Evolutionary conservation across 2,329 filamentous ascomycete genomes (phyloP).

Genomic region (Diaporthe caulivora): DNA sequence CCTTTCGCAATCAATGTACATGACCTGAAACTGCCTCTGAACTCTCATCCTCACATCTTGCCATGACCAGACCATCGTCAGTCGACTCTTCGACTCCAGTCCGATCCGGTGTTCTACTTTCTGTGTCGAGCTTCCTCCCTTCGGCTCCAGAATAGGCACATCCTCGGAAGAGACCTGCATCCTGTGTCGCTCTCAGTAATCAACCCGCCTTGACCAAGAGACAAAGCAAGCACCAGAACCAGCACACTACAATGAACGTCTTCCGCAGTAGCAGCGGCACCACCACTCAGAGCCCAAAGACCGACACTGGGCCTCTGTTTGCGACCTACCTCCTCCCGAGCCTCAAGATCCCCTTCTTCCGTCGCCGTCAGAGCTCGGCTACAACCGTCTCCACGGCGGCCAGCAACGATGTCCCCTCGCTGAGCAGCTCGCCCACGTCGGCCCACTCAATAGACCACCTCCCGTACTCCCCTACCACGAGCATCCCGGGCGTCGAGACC

Average conservation of each 20-base stretch:
- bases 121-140: conserved; percentile 22
- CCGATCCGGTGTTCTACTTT: conserved; percentile 15
- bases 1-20: not conserved
- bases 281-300: not conserved
- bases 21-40: conserved; percentile 17
- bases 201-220: conserved; percentile 3
- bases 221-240: not conserved
- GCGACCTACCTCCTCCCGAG: conserved; percentile 65
- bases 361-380: conserved; percentile 48
- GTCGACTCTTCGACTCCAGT: conserved; percentile 18
- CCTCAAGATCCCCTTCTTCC: conserved; percentile 61
- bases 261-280: conserved; percentile 19
- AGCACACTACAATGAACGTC: conserved; percentile 23
- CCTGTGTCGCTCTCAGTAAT: not conserved
- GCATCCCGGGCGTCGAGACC: conserved; percentile 39
- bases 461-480: conserved; percentile 46
- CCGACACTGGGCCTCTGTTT: conserved; percentile 49
- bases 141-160: conserved; percentile 23
- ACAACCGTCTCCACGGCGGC: conserved; percentile 48
- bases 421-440: conserved; percentile 43
- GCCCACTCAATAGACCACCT: conserved; percentile 39
- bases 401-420: conserved; percentile 42
- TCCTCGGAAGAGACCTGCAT: conserved; percentile 10
- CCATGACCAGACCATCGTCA: not conserved
- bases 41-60: not conserved